Percentiles rank a stretch among this genome's conserved stretches.
These are phyloP conservation scores for Alternaria sp. DNA, from an alignment of 2,329 filamentous ascomycete genomes.

Conservation along the genomic window DNA sequence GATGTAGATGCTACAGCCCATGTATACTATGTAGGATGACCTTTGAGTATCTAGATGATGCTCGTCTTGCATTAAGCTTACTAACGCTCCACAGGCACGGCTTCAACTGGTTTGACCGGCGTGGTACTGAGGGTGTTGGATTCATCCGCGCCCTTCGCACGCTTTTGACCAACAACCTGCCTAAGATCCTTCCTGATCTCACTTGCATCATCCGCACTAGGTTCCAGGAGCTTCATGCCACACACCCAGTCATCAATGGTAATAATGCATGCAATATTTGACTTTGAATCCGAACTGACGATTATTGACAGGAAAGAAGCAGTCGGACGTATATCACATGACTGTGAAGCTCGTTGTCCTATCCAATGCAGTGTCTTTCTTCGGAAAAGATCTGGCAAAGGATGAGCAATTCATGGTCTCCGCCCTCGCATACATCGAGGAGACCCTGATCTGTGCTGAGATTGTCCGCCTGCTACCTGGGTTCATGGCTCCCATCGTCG, in stretches of 20 bases:
- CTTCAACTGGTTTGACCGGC: constrained; percentile 42
- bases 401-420: constrained; percentile 35
- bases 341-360: constrained; percentile 22
- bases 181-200: constrained; percentile 24
- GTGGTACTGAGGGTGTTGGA: constrained; percentile 37
- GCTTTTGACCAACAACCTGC: constrained; percentile 31
- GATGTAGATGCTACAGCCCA: constrained; percentile 19
- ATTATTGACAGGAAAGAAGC: constrained; percentile 8
- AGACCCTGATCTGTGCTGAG: constrained; percentile 37
- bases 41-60: background rate
- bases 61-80: background rate
- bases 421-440: constrained; percentile 32
- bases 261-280: background rate
- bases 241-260: constrained; percentile 12
- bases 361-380: constrained; percentile 27
- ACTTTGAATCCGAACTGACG: background rate
- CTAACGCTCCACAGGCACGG: constrained; percentile 33
- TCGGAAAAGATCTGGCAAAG: constrained; percentile 26
- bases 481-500: constrained; percentile 20
- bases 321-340: constrained; percentile 21
- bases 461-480: constrained; percentile 28
- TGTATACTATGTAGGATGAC: constrained; percentile 20
- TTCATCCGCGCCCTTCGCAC: constrained; percentile 33
- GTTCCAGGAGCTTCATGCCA: constrained; percentile 18
- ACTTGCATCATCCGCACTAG: constrained; percentile 19